Conservation (phyloP, 345 rosid genomes). For the Eucalyptus tenuipes region DNA sequence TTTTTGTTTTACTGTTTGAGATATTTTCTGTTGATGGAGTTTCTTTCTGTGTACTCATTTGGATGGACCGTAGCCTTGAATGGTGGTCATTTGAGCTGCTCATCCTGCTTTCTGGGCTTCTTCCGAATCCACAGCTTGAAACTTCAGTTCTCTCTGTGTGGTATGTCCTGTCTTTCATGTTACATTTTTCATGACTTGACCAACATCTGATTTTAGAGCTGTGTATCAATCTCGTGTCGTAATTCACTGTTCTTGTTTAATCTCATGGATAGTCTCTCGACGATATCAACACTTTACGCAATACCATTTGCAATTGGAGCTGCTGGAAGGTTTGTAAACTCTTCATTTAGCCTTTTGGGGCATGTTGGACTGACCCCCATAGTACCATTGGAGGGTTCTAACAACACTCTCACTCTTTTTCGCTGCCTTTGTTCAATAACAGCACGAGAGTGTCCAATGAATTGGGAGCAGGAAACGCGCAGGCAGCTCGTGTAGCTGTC, state of each 20-base stretch:
- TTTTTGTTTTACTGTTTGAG: neutral
- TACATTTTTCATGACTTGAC: neutral
- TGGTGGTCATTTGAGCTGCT: constrained; percentile 97
- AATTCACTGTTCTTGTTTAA: neutral
- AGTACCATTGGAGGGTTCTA: neutral
- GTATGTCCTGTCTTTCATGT: constrained; percentile 18
- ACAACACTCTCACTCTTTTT: neutral
- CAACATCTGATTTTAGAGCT: neutral
- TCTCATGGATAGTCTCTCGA: constrained; percentile 32
- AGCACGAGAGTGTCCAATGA: constrained; percentile 89
- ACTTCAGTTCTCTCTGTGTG: constrained; percentile 82
- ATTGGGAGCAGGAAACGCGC: constrained; percentile 61
- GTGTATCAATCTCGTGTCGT: neutral
- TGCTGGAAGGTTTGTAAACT: constrained; percentile 38
- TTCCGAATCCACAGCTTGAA: constrained; percentile 82
- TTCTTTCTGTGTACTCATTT: neutral
- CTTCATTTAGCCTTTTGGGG: neutral
- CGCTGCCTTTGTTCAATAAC: neutral
- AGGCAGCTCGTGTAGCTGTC: constrained; percentile 34
- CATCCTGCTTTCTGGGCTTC: constrained; percentile 63
- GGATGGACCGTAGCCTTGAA: constrained; percentile 45
- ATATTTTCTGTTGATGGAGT: neutral
- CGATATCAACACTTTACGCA: constrained; percentile 32
- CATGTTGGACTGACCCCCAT: neutral
- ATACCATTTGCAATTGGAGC: constrained; percentile 57